Evolutionary conservation across 192 early-diverging fungal genomes (phyloP).

Genomic region (Blastocladiella britannica): DNA sequence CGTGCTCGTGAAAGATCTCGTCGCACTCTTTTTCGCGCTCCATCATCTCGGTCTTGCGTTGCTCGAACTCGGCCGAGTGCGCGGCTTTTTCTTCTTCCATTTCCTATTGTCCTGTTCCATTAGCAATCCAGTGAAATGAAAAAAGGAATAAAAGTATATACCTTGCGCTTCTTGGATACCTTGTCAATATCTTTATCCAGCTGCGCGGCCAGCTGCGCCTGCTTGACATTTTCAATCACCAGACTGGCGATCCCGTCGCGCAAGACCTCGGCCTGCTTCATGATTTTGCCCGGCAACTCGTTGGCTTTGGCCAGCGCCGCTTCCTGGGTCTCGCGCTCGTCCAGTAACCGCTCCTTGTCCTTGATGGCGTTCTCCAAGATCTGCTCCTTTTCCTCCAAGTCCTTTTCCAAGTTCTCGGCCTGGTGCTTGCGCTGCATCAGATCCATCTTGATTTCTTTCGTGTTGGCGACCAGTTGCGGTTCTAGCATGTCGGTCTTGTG

Average conservation of each 20-base stretch:
- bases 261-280: slow-evolving; percentile 37
- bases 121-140: too few species aligned
- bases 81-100: slow-evolving; percentile 29
- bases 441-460: slow-evolving; percentile 41
- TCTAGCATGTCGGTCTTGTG: slow-evolving; percentile 47
- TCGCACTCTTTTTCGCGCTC: slow-evolving; percentile 34
- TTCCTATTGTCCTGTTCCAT: slow-evolving; percentile 13
- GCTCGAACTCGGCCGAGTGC: slow-evolving; percentile 28
- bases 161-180: slow-evolving; percentile 22
- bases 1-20: slow-evolving; percentile 40
- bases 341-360: slow-evolving; percentile 32
- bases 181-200: slow-evolving; percentile 34
- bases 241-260: slow-evolving; percentile 30
- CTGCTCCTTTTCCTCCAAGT: slow-evolving; percentile 40
- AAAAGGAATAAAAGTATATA: too few species aligned
- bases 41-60: slow-evolving; percentile 25
- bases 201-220: slow-evolving; percentile 20
- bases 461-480: slow-evolving; percentile 34
- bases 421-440: slow-evolving; percentile 34
- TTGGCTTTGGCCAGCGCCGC: slow-evolving; percentile 23
- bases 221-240: slow-evolving; percentile 33
- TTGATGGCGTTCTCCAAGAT: slow-evolving; percentile 24
- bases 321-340: slow-evolving; percentile 31
- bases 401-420: slow-evolving; percentile 40
- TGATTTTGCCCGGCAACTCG: slow-evolving; percentile 38